A percentile compares a stretch with the other conserved stretches of the same genome.
These are phyloP conservation scores for Leptographium wingfieldii DNA, from an alignment of 2,329 filamentous ascomycete species.

Conservation along the genomic window DNA sequence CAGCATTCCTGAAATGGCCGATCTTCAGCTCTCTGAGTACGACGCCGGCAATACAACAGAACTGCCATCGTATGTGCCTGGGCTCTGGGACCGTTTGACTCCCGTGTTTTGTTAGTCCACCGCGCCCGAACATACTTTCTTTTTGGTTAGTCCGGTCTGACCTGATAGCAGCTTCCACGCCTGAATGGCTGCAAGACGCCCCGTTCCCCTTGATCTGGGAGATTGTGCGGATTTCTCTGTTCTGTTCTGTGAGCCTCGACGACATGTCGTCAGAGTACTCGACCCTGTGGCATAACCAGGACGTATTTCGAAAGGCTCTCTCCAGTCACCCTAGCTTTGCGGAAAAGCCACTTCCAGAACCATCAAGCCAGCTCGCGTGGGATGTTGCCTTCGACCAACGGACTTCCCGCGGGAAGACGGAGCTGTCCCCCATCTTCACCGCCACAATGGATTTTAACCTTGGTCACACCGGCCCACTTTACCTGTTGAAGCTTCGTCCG, in stretches of 20 bases:
- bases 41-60: neutral
- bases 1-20: conserved; percentile 5
- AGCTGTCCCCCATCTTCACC: conserved; percentile 28
- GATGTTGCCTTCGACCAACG: conserved; percentile 20
- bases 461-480: conserved; percentile 25
- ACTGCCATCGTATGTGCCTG: neutral
- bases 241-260: conserved; percentile 29
- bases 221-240: conserved; percentile 31
- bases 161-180: conserved; percentile 23
- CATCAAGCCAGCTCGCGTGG: conserved; percentile 33
- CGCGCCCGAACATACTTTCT: neutral
- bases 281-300: conserved; percentile 30
- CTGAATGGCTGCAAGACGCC: conserved; percentile 26
- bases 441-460: conserved; percentile 27
- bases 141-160: neutral
- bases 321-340: conserved; percentile 25
- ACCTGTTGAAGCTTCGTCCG: conserved; percentile 33
- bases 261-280: conserved; percentile 24
- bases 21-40: conserved; percentile 2
- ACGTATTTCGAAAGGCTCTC: conserved; percentile 28
- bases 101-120: conserved; percentile 28
- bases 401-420: conserved; percentile 17
- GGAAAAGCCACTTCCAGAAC: conserved; percentile 35
- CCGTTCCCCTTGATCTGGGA: conserved; percentile 42
- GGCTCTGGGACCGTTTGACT: conserved; percentile 18